phyloP scores from a whole-genome alignment of 2,329 filamentous ascomycete species.

The Colletotrichum lupini region DNA sequence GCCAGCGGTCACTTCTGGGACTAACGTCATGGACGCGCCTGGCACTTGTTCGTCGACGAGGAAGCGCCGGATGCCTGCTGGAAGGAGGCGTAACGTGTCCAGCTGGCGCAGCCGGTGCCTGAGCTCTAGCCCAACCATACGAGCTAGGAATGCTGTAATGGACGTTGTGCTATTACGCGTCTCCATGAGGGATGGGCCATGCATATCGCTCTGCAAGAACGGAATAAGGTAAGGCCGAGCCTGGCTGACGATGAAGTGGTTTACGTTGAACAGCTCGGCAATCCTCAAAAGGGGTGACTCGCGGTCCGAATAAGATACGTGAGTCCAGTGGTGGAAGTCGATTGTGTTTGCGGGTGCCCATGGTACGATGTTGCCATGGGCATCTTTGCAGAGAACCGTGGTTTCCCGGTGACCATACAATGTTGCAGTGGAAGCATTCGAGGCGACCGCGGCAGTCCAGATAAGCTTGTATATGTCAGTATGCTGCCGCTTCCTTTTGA shows the following conservation, averaged over 20 bases:
- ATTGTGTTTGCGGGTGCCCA: slow-evolving; percentile 74
- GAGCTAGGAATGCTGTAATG: slow-evolving; percentile 68
- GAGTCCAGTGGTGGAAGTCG: slow-evolving; percentile 76
- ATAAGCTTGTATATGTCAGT: slow-evolving; percentile 67
- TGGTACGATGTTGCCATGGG: slow-evolving; percentile 76
- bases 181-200: slow-evolving; percentile 74
- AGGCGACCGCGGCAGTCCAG: slow-evolving; percentile 82
- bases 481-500: background rate
- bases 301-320: slow-evolving; percentile 72
- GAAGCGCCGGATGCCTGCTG: slow-evolving; percentile 76
- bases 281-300: slow-evolving; percentile 76
- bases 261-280: slow-evolving; percentile 88
- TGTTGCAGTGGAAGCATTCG: slow-evolving; percentile 74
- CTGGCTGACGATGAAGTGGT: slow-evolving; percentile 95
- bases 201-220: slow-evolving; percentile 84
- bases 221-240: slow-evolving; percentile 90
- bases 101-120: slow-evolving; percentile 85
- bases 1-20: slow-evolving; percentile 77
- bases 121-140: slow-evolving; percentile 80
- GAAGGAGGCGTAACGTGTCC: slow-evolving; percentile 80
- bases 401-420: slow-evolving; percentile 73
- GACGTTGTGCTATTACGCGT: slow-evolving; percentile 68
- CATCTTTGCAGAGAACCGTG: slow-evolving; percentile 81
- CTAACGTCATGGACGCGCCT: slow-evolving; percentile 81
- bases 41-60: slow-evolving; percentile 86